A percentile compares a stretch with the other conserved stretches of the same genome.
phyloP scores from a whole-genome alignment of 495 filamentous ascomycete genomes.

The Xylaria venustula region DNA sequence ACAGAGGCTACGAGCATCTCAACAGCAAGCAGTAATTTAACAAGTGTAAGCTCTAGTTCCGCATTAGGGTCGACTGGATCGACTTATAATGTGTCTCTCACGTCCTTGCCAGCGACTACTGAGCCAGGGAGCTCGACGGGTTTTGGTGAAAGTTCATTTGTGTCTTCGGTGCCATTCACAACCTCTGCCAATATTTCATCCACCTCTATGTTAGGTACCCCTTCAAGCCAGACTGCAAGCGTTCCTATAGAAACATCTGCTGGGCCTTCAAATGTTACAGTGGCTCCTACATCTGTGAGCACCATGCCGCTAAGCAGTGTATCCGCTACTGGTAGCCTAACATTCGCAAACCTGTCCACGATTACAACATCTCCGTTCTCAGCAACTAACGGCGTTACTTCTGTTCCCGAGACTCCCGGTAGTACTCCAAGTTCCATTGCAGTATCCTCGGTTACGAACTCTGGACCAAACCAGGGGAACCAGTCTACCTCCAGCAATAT shows the following conservation, averaged over 20 bases:
- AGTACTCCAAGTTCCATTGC: not conserved
- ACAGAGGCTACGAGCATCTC: not conserved
- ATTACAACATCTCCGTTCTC: conserved; percentile 11
- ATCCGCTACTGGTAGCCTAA: conserved; percentile 20
- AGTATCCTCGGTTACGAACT: not conserved
- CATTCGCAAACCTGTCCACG: conserved; percentile 6
- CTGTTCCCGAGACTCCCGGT: not conserved
- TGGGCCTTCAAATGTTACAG: not conserved
- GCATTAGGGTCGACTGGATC: not conserved
- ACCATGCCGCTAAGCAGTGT: conserved; percentile 21
- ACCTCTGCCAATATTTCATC: not conserved
- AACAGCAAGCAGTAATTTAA: not conserved
- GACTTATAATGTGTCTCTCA: not conserved
- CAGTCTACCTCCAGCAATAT: not conserved
- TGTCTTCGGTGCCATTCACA: not conserved
- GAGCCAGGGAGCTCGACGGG: not conserved
- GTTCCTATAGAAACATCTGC: not conserved
- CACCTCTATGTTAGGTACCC: not conserved
- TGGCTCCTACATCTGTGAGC: conserved; percentile 5
- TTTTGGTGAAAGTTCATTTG: not conserved
- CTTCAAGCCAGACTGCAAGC: not conserved
- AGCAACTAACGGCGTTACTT: not conserved
- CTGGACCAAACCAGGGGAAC: not conserved
- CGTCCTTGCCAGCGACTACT: conserved; percentile 7
- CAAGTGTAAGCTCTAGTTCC: not conserved